These are phyloP conservation scores for Anthracocystis setariae DNA, from an alignment of 1,284 basidiomycete species.

Conservation along the genomic window DNA sequence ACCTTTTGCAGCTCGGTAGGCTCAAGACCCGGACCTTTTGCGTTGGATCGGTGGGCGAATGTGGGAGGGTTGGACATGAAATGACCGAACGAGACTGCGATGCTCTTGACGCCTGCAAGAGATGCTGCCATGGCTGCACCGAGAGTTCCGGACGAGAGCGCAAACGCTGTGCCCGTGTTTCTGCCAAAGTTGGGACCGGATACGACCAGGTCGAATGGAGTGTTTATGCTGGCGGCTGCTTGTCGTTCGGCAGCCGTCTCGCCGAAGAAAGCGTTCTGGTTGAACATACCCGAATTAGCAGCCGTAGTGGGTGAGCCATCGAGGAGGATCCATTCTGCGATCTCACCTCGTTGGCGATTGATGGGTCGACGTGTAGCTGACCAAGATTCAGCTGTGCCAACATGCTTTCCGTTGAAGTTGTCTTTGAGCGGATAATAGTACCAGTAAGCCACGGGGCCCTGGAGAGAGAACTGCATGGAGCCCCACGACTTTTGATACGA, in stretches of 20 bases:
- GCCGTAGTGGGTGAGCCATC: conserved; percentile 66
- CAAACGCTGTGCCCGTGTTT: conserved; percentile 65
- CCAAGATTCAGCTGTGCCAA: conserved; percentile 52
- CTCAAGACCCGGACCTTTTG: conserved; percentile 29
- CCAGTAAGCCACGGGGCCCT: conserved; percentile 57
- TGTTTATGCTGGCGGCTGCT: conserved; percentile 16
- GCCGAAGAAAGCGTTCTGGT: conserved; percentile 49
- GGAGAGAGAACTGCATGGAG: conserved; percentile 59
- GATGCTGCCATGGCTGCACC: conserved; percentile 63
- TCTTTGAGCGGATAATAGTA: conserved; percentile 64
- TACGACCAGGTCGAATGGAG: conserved; percentile 61
- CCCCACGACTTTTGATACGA: conserved; percentile 61
- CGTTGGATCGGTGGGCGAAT: conserved; percentile 30
- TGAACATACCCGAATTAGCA: conserved; percentile 63
- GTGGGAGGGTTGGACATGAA: conserved; percentile 53
- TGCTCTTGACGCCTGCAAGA: conserved; percentile 51
- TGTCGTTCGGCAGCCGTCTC: conserved; percentile 12
- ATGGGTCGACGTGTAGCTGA: conserved; percentile 56
- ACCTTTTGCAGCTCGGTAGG: conserved; percentile 17
- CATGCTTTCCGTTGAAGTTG: conserved; percentile 54
- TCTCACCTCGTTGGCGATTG: conserved; percentile 50
- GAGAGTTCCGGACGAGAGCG: conserved; percentile 63
- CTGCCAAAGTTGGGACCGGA: conserved; percentile 66
- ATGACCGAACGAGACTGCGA: conserved; percentile 63
- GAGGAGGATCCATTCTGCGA: conserved; percentile 63